Evolutionary conservation across 306 rosid genomes (phyloP).

Genomic region (Quercus engelmannii): DNA sequence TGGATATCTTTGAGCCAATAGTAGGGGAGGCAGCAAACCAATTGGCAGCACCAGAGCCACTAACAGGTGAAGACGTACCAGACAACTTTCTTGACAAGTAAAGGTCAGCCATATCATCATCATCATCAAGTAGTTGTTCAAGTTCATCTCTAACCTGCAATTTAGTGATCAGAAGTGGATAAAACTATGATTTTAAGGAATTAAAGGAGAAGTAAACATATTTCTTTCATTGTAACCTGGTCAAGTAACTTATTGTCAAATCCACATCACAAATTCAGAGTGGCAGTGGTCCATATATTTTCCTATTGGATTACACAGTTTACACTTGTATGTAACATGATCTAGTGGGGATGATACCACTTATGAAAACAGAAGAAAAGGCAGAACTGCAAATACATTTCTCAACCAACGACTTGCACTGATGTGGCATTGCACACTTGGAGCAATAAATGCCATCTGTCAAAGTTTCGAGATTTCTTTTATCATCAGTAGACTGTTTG

Average conservation of each 20-base stretch:
- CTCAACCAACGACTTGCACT: neutral
- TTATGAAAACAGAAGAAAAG: neutral
- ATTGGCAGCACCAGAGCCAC: conserved; percentile 59
- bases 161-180: neutral
- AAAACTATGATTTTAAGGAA: neutral
- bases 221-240: conserved; percentile 15
- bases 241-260: neutral
- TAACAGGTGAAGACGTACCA: conserved; percentile 63
- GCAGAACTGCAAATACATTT: neutral
- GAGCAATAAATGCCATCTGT: neutral
- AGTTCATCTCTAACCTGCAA: conserved; percentile 85
- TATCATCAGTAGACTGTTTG: neutral
- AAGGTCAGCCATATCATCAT: conserved; percentile 95
- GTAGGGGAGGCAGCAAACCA: conserved; percentile 61
- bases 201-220: neutral
- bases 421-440: neutral
- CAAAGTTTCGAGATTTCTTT: neutral
- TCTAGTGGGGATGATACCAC: neutral
- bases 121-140: conserved; percentile 91
- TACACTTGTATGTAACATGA: neutral
- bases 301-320: neutral
- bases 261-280: neutral
- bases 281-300: neutral
- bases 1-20: conserved; percentile 65
- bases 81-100: conserved; percentile 84